Evolutionary conservation across 805 yeast genomes (phyloP).

Genomic region (Hanseniaspora occidentalis): DNA sequence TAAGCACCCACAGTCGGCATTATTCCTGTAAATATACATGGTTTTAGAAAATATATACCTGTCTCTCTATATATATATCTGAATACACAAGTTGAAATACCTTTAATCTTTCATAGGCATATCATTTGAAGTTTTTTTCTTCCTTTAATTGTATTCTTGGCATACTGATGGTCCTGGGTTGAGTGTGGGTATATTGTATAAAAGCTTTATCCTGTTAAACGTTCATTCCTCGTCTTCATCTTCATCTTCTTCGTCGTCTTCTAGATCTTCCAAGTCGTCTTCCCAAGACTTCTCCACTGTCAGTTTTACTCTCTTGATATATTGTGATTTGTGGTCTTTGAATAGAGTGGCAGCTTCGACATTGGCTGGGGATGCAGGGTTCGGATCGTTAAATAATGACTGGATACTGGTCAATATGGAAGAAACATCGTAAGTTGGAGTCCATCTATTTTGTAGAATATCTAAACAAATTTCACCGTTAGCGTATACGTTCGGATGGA

Average conservation of each 20-base stretch:
- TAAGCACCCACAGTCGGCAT: too few species aligned
- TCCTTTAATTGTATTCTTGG: conserved; percentile 1
- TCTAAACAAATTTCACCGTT: conserved; percentile 92
- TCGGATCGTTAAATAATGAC: conserved; percentile 87
- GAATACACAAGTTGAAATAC: neutral
- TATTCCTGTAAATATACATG: conserved; percentile 1
- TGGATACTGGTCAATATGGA: conserved; percentile 90
- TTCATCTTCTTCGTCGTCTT: conserved; percentile 28
- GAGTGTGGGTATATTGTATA: conserved; percentile 1
- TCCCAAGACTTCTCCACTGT: conserved; percentile 94
- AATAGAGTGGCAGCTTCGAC: conserved; percentile 95
- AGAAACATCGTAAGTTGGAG: conserved; percentile 96
- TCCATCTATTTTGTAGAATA: conserved; percentile 94
- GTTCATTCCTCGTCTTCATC: conserved; percentile 16
- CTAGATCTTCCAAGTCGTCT: conserved; percentile 44
- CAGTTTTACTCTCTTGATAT: conserved; percentile 80
- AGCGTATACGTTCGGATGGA: conserved; percentile 95
- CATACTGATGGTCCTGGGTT: too few species aligned
- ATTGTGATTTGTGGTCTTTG: conserved; percentile 89
- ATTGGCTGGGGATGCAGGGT: conserved; percentile 92
- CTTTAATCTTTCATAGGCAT: neutral
- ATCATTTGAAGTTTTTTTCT: neutral
- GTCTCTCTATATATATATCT: neutral
- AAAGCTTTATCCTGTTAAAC: neutral
- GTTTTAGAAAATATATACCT: too few species aligned